Base-by-base conservation (phyloP, 2,329 filamentous ascomycete genomes). In the Fusarium gaditjirri region DNA sequence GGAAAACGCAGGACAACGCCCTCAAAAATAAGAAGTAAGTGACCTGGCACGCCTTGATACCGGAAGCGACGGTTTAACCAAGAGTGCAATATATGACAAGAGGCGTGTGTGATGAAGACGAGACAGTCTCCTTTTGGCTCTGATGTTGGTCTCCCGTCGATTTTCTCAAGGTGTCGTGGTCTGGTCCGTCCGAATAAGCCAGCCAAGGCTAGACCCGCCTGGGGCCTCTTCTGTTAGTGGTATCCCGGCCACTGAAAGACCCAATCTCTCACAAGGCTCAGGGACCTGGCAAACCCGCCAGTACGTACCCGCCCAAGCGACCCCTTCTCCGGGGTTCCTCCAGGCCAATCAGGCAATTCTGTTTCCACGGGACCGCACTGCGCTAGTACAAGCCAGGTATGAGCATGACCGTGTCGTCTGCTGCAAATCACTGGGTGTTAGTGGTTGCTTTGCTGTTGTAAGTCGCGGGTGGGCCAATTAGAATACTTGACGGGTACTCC, bases 111-210 rank as follows among this genome's bases (percentile, higher is more conserved):
- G 71, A 71, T 76, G 68, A 71, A 71, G 71, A 68, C 73, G 61
- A 71, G 62, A 58, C 72, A 69, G 72, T 78, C 80, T 79, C 77
- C 77, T 77, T 75, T 79, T 77, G 77, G 72, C 71, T 62, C 76
- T 76, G 77, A 75, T 79, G 80, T 80, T 77, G 73, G 78, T 69
- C 70, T 70, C 71, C 74, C 61, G 64, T 80, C 74, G 79, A 75
- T 80, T 81, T 81, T 81, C 77, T 81, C 76, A 73, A 80, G 79
- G 77, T 81, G 80, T 81, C 80, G 79, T 81, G 79, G 80, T 80
- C 46, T 49, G 46, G 46, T 49, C 79, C 78, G 80, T 49, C 79
- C 78, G 80, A 81, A 81, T 80, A 81, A 80, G 80, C 80, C 80
- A 71, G 66, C 68, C 62, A 73, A 61, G 61, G 68, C 49, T 52